A percentile compares a stretch with the other conserved stretches of the same genome.
These are phyloP conservation scores for Wickerhamiella azyma DNA, from an alignment of 805 yeast genomes.

Conservation along the genomic window DNA sequence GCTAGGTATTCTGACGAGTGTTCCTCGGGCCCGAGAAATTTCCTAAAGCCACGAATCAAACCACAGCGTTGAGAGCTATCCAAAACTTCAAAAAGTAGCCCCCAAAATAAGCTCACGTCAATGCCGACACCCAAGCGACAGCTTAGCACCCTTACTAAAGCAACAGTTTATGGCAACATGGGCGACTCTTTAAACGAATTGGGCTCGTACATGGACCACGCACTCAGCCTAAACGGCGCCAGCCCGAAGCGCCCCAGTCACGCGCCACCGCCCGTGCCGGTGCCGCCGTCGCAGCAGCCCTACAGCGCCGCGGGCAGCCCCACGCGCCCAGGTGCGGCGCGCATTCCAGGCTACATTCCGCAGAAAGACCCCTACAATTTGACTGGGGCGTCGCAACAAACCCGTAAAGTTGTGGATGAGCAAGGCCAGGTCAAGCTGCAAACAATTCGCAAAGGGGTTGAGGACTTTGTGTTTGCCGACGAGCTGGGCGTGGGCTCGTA, in stretches of 20 bases:
- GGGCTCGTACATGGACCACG: slow-evolving; percentile 8
- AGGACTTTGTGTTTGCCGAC: slow-evolving; percentile 80
- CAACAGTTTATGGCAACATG: slow-evolving; percentile 6
- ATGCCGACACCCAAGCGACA: not conserved
- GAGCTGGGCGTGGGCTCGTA: slow-evolving; percentile 92
- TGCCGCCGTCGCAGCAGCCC: not conserved
- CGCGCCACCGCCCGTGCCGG: not conserved
- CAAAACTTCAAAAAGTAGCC: too few relatives aligned
- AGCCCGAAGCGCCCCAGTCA: not conserved
- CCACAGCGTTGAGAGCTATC: too few relatives aligned
- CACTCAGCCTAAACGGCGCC: not conserved
- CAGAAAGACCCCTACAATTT: slow-evolving; percentile 6
- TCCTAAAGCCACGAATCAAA: too few relatives aligned
- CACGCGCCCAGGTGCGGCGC: not conserved
- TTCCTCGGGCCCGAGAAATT: too few relatives aligned
- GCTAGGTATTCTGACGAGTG: too few relatives aligned
- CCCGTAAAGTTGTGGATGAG: slow-evolving; percentile 10
- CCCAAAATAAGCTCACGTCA: not conserved
- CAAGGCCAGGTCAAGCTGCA: slow-evolving; percentile 39
- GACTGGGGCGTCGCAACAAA: slow-evolving; percentile 6
- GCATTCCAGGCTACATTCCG: slow-evolving; percentile 9
- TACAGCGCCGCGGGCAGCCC: slow-evolving; percentile 2
- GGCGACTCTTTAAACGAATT: slow-evolving; percentile 2
- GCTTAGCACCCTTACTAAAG: not conserved
- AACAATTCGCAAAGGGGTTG: slow-evolving; percentile 42